These are phyloP conservation scores for Candida sanyaensis DNA, from an alignment of 1,139 yeast genomes.

Conservation along the genomic window DNA sequence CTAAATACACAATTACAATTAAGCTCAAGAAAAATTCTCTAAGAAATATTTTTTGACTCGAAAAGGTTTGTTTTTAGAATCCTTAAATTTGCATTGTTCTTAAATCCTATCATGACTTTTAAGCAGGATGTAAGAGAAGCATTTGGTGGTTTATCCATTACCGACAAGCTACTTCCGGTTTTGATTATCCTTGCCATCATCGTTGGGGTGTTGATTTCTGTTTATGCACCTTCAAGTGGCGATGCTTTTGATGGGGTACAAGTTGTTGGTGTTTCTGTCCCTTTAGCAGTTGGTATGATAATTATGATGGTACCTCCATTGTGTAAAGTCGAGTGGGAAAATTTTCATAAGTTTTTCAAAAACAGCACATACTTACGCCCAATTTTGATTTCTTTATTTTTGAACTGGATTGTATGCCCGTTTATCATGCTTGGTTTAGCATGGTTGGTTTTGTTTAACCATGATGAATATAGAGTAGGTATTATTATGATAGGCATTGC, in stretches of 20 bases:
- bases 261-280: constrained; percentile 36
- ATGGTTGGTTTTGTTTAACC: constrained; percentile 54
- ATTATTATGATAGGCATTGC: constrained; percentile 62
- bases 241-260: constrained; percentile 29
- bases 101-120: constrained; percentile 1
- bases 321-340: constrained; percentile 56
- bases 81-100: no score
- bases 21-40: no score
- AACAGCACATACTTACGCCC: constrained; percentile 28
- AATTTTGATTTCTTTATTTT: constrained; percentile 39
- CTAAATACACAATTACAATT: no score
- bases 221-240: constrained; percentile 32
- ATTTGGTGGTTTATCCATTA: constrained; percentile 17
- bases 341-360: constrained; percentile 18
- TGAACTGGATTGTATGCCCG: constrained; percentile 63
- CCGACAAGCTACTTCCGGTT: constrained; percentile 29
- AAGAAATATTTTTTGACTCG: no score
- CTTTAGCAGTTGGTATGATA: constrained; percentile 54
- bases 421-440: constrained; percentile 58
- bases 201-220: constrained; percentile 32
- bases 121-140: constrained; percentile 8
- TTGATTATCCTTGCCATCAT: constrained; percentile 29
- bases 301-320: constrained; percentile 63
- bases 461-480: constrained; percentile 52
- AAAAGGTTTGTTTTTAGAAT: no score